Evolutionary conservation across 208 protist genomes (phyloP).

Genomic region (Leishmania braziliensis): DNA sequence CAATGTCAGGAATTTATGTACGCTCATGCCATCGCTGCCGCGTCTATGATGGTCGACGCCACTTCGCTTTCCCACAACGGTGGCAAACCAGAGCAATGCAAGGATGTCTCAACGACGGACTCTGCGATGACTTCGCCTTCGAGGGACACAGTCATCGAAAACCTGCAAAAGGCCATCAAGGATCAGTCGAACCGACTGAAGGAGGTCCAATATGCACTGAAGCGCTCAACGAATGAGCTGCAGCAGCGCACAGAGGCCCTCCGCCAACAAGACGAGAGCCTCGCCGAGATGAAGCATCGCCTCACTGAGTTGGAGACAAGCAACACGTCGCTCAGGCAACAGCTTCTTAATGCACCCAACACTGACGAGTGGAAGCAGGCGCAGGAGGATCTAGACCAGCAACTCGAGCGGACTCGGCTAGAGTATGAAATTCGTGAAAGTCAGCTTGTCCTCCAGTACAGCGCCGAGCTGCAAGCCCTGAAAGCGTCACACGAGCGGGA

Average conservation of each 20-base stretch:
- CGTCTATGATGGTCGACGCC: slow-evolving; percentile 16
- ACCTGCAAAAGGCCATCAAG: slow-evolving; percentile 21
- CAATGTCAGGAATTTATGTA: slow-evolving; percentile 6
- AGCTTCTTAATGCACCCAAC: slow-evolving; percentile 44
- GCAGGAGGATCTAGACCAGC: slow-evolving; percentile 54
- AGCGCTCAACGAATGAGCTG: slow-evolving; percentile 25
- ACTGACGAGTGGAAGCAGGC: slow-evolving; percentile 61
- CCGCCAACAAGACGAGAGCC: slow-evolving; percentile 40
- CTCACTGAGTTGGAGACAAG: slow-evolving; percentile 33
- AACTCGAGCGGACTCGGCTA: slow-evolving; percentile 39
- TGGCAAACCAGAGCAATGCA: neutral
- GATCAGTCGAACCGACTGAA: slow-evolving; percentile 48
- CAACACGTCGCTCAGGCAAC: slow-evolving; percentile 27
- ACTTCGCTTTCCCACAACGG: neutral
- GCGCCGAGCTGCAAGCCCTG: slow-evolving; percentile 67
- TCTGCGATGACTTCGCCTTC: neutral
- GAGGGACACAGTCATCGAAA: neutral
- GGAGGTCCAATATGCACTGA: slow-evolving; percentile 42
- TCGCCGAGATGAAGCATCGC: slow-evolving; percentile 45
- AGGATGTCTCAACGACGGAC: neutral
- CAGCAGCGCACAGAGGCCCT: slow-evolving; percentile 44
- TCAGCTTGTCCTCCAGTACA: slow-evolving; percentile 60
- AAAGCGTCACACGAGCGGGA: slow-evolving; percentile 53
- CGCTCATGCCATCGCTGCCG: slow-evolving; percentile 15
- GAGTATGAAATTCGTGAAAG: slow-evolving; percentile 59